Evolutionary conservation across 495 filamentous ascomycete species (phyloP).

Genomic region (Lasiosphaeria ovina): DNA sequence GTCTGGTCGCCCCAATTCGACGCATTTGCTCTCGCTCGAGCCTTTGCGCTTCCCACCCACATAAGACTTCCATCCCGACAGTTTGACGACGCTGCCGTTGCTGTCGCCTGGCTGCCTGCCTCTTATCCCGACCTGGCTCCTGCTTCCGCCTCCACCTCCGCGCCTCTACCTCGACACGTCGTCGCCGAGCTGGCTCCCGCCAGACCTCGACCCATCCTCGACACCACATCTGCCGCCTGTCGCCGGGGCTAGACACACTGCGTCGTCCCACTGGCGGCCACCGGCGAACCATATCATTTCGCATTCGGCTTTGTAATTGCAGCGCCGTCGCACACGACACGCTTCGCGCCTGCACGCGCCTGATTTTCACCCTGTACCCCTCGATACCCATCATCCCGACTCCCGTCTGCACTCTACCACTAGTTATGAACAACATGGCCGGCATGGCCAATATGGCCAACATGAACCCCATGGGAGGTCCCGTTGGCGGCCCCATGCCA

Average conservation of each 20-base stretch:
- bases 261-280: slow-evolving; percentile 29
- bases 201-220: background rate
- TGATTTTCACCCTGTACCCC: slow-evolving; percentile 1
- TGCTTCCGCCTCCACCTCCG: background rate
- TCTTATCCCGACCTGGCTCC: background rate
- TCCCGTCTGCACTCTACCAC: slow-evolving; percentile 28
- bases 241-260: slow-evolving; percentile 29
- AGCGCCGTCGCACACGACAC: background rate
- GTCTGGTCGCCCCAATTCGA: slow-evolving; percentile 17
- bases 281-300: slow-evolving; percentile 10
- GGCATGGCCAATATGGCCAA: slow-evolving; percentile 62
- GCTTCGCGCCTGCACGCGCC: background rate
- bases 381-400: slow-evolving; percentile 20
- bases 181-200: slow-evolving; percentile 16
- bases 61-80: slow-evolving; percentile 2
- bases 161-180: slow-evolving; percentile 8
- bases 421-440: slow-evolving; percentile 66
- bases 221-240: slow-evolving; percentile 10
- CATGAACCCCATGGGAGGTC: slow-evolving; percentile 64
- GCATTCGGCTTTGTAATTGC: background rate
- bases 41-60: slow-evolving; percentile 5
- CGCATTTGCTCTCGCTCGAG: slow-evolving; percentile 10
- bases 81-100: slow-evolving; percentile 4
- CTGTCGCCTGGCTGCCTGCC: background rate
- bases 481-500: slow-evolving; percentile 59